A percentile compares a stretch with the other conserved stretches of the same genome.
Conservation (phyloP, 2,329 filamentous ascomycete species). For the Penicillium sp. region DNA sequence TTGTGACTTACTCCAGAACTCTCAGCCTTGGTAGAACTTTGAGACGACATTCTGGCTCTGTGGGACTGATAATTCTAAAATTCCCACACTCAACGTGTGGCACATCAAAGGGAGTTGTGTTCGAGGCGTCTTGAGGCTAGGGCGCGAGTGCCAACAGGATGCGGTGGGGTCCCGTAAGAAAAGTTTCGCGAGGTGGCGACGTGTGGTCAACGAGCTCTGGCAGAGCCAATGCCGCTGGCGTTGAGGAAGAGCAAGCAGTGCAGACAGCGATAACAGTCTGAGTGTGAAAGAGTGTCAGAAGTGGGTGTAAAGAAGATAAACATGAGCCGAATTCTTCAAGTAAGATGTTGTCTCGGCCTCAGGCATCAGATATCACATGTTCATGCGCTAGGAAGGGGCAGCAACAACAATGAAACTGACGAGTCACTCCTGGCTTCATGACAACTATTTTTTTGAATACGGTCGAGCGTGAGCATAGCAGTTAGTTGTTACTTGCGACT, state of each 20-base stretch:
- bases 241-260: background rate
- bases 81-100: background rate
- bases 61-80: background rate
- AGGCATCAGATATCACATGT: constrained; percentile 4
- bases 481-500: too few species aligned
- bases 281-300: background rate
- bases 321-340: constrained; percentile 1
- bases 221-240: background rate
- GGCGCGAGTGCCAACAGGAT: constrained; percentile 16
- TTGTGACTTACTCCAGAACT: constrained; percentile 31
- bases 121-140: constrained; percentile 11
- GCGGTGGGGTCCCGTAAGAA: constrained; percentile 17
- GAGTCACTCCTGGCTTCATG: background rate
- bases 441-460: too few species aligned
- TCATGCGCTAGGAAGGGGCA: constrained; percentile 2
- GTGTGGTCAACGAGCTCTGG: background rate
- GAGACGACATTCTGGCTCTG: constrained; percentile 14
- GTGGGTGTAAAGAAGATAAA: background rate
- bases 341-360: constrained; percentile 1
- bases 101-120: constrained; percentile 10
- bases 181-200: constrained; percentile 15
- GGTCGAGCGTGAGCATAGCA: background rate
- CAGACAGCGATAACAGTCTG: background rate
- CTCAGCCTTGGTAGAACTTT: constrained; percentile 19
- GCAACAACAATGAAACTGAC: background rate